Evolutionary conservation across 257 asterid genomes (phyloP).

Genomic region (Misopates orontium): DNA sequence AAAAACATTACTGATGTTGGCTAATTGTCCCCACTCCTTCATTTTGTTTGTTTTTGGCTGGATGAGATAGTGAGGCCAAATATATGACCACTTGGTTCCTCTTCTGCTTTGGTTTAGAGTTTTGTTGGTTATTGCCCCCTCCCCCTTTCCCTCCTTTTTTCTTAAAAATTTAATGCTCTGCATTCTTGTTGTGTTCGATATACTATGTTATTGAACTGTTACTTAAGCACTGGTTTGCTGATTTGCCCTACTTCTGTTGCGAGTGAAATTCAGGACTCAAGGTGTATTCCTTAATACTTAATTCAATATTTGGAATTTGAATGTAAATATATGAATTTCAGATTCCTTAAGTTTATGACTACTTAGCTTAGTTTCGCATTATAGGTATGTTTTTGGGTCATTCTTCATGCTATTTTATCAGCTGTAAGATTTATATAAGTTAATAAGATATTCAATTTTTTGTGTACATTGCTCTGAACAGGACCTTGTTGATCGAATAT

Average conservation of each 20-base stretch:
- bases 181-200: background rate
- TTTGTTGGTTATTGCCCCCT: background rate
- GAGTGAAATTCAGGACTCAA: conserved; percentile 12
- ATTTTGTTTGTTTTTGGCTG: conserved; percentile 13
- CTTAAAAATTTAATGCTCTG: conserved; percentile 1
- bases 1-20: conserved; percentile 11
- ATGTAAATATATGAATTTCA: conserved; percentile 12
- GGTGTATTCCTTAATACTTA: background rate
- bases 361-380: background rate
- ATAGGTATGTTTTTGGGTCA: background rate
- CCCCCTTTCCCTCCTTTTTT: background rate
- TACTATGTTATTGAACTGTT: background rate
- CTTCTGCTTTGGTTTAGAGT: background rate
- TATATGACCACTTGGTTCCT: background rate
- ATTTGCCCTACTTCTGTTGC: background rate
- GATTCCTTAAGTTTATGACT: background rate
- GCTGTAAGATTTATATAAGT: conserved; percentile 12
- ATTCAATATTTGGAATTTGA: background rate
- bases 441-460: conserved; percentile 7
- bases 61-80: conserved; percentile 9
- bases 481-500: conserved; percentile 95
- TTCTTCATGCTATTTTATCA: background rate
- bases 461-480: conserved; percentile 34
- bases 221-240: background rate
- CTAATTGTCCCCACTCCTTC: conserved; percentile 6